Evolutionary conservation across 1,139 yeast species (phyloP), one percentile per base, ranked within the genome.

Genomic region (Zygoascus sp.): DNA sequence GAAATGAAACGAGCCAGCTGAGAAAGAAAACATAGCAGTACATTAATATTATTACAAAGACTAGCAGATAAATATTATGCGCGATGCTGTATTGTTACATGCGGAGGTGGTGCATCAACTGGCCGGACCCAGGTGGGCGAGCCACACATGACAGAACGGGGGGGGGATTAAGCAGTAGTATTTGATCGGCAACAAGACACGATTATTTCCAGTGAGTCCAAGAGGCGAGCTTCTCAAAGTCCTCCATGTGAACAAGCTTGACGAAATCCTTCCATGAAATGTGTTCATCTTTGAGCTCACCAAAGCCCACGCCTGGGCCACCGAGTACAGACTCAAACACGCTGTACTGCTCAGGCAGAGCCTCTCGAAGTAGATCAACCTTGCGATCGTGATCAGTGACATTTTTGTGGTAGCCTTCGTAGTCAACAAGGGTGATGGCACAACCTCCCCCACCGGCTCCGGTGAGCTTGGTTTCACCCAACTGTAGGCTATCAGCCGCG

Each of bases 401-500:
- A 37, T 63, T 69, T 1, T 61, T 2, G 23, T 42, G 40, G 9
- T 40, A 40, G 13, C 69, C 70, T 9, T 72, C 73, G 44, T 78
- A 82, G 44, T 79, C 72, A 10, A 90, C 73, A 45, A 92, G 69
- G 0, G 97, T 92, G 48, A 94, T 83, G 16, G 97, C 96, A 70
- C 99, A 92, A 1, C 99, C 99, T 40, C 99, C 99, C 16, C 98
- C 98, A 21, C 99, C 99, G 0, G 98, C 98, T 38, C 99, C 99
- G 0, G 98, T 92, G 51, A 92, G 74, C 65, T 92, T 92, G 1
- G 99, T 90, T 50, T 86, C 81, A 5, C 99, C 99, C 30, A 92
- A 67, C 1, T 70, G 62, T 48, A 78, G 61, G 40, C 71, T 73
- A 58, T 84, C 90, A 20, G 86, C 76, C 16, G 80, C 70, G 20